Percentiles rank a stretch among this genome's conserved stretches.
Conservation (phyloP, 2,329 filamentous ascomycete species). For the Aureobasidium sp. region DNA sequence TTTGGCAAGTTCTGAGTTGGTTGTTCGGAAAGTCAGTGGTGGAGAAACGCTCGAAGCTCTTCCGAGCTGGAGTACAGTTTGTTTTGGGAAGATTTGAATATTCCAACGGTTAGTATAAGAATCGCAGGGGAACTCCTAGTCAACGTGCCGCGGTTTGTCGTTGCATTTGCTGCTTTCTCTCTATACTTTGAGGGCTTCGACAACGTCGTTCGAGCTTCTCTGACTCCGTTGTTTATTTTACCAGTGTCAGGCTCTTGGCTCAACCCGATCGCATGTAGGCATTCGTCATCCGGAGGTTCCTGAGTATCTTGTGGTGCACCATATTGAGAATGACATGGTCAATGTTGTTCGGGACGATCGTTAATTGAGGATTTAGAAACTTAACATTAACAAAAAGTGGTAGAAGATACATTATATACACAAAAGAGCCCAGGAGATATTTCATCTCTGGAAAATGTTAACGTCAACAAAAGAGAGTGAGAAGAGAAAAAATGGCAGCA, state of each 20-base stretch:
- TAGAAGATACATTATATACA: slow-evolving; percentile 11
- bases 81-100: no score
- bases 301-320: neutral
- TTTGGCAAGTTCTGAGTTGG: neutral
- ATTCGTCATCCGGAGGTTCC: no score
- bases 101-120: no score
- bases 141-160: slow-evolving; percentile 11
- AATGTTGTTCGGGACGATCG: neutral
- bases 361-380: neutral
- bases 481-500: slow-evolving; percentile 1
- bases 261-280: neutral
- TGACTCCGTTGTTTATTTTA: neutral
- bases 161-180: slow-evolving; percentile 4
- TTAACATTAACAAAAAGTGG: slow-evolving; percentile 8
- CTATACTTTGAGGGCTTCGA: neutral
- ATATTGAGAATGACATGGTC: neutral
- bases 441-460: neutral
- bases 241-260: neutral
- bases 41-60: neutral
- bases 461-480: slow-evolving; percentile 1
- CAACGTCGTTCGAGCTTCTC: neutral
- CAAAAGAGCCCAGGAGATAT: neutral
- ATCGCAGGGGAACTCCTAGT: no score
- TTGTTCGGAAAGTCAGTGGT: neutral
- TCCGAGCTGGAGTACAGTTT: neutral